A percentile compares a stretch with the other conserved stretches of the same genome.
Conservation (phyloP, 208 protist species). For the Acanthamoeba lenticulata region DNA sequence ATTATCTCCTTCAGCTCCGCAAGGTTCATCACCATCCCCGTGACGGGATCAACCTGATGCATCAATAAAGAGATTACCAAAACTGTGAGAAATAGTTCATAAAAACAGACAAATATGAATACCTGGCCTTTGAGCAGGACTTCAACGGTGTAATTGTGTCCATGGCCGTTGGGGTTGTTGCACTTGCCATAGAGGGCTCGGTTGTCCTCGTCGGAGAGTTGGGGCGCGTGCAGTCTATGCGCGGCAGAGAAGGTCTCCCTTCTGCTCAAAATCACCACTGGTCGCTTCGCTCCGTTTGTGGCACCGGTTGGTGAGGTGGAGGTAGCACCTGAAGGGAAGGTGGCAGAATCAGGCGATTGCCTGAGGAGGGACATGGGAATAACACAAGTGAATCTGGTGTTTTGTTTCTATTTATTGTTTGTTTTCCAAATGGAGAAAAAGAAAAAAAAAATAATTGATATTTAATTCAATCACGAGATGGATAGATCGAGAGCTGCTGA, state of each 20-base stretch:
- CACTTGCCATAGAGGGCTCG: conserved; percentile 76
- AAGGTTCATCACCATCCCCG: conserved; percentile 81
- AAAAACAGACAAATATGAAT: conserved; percentile 38
- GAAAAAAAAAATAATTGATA: not conserved
- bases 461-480: too few species aligned
- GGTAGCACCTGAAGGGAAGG: not conserved
- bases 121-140: conserved; percentile 68
- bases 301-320: not conserved
- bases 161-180: conserved; percentile 80
- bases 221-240: conserved; percentile 70
- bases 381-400: not conserved
- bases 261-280: conserved; percentile 25
- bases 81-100: not conserved
- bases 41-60: conserved; percentile 65
- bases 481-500: too few species aligned
- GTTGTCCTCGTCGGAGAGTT: conserved; percentile 74
- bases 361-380: not conserved
- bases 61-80: not conserved
- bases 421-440: too few species aligned
- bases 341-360: too few species aligned
- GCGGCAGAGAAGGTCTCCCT: conserved; percentile 67
- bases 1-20: conserved; percentile 76
- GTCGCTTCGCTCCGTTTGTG: not conserved
- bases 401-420: not conserved
- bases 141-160: conserved; percentile 78